Conservation (phyloP, 495 filamentous ascomycete species). For the Chaetomium cochliodes region DNA sequence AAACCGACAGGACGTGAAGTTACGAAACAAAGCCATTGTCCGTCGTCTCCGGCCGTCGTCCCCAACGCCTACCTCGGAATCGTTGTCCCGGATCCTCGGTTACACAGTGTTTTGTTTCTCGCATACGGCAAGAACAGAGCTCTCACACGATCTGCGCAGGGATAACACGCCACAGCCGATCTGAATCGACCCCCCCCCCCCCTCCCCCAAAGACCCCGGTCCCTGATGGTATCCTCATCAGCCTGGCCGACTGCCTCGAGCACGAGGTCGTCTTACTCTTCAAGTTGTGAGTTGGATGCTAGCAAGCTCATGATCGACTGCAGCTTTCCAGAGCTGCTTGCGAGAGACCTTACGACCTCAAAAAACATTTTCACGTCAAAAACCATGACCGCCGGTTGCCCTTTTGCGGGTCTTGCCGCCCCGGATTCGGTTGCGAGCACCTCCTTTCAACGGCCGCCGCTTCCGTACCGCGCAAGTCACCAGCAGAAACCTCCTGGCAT, state of each 20-base stretch:
- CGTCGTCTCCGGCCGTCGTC: constrained; percentile 5
- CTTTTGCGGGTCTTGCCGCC: constrained; percentile 32
- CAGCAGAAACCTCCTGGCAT: background rate
- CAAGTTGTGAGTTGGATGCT: constrained; percentile 19
- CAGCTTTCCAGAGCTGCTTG: constrained; percentile 49
- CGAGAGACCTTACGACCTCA: constrained; percentile 43
- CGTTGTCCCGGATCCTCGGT: constrained; percentile 28
- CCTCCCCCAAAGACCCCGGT: constrained; percentile 22
- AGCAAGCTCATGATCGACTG: constrained; percentile 33
- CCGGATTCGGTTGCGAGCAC: constrained; percentile 25
- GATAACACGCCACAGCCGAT: constrained; percentile 31
- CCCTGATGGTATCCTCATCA: constrained; percentile 22
- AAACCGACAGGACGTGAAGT: constrained; percentile 14
- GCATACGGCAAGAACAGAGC: constrained; percentile 20
- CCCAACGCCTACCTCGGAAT: constrained; percentile 26
- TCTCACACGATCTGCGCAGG: constrained; percentile 29
- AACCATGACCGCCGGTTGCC: constrained; percentile 45
- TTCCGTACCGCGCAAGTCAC: constrained; percentile 19
- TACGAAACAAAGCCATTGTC: background rate
- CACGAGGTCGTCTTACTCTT: background rate
- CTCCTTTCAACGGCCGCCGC: constrained; percentile 20
- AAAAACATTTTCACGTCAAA: constrained; percentile 40
- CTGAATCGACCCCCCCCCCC: constrained; percentile 25
- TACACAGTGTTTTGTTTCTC: constrained; percentile 29
- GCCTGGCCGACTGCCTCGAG: constrained; percentile 3